Base-by-base conservation (phyloP, 805 yeast genomes). In the Candida ovalis region DNA sequence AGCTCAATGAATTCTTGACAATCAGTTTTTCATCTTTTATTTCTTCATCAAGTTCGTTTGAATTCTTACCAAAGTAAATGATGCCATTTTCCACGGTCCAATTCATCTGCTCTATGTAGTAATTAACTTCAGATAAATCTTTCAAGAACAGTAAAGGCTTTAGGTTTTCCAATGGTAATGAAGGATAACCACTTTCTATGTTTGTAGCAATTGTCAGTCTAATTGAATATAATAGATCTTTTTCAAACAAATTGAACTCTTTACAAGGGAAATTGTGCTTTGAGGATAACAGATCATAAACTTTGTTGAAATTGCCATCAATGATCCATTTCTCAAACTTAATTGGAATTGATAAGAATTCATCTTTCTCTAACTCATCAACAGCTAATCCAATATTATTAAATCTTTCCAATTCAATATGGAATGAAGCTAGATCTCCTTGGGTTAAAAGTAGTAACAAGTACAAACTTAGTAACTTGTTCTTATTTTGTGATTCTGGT, bases 251-350 rank as follows among this genome's bases (percentile, higher is more conserved):
- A 49, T 78, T 78, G 66, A 83, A 91, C 66, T 94, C 98, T 49
- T 82, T 79, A 55, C 82, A 77, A 24, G 84, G 83, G 55, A 84
- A 81, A 46, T 74, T 73, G 50, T 80, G 78, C 45, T 83, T 81
- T n/a, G 62, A 59, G 12, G 64, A 57, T 37, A 68, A 53, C 47
- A 87, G 76, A 57, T 80, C 84, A 86, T 94, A 87, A 41, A 91
- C 92, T 67, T 88, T 88, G 67, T 89, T 94, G 68, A 91, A 94
- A 55, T 92, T 86, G 39, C 99, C 99, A 70, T 94, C 98, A 85
- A 92, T 89, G 55, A 94, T 78, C 86, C 95, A 88, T 55, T 88
- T 83, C 66, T 94, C 98, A 58, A 94, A 81, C 57, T 83, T 82
- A 46, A 92, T 83, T 22, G 98, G 98, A 64, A 90, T 90, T 42